These are phyloP conservation scores for Cyclotella baltica DNA, from an alignment of 108 stramenopile genomes.

Conservation along the genomic window DNA sequence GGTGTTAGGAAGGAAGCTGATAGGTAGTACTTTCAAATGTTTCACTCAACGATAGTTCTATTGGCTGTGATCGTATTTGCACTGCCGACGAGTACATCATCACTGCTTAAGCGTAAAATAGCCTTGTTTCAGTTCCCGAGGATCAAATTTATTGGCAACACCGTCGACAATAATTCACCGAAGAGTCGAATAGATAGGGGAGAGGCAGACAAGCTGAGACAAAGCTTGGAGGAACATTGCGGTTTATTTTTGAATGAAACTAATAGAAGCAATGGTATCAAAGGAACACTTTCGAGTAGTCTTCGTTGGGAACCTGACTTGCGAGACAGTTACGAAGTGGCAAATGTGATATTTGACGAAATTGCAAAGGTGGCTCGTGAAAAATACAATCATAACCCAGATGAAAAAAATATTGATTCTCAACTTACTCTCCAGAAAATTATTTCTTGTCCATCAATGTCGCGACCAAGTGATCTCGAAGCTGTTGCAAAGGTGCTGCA, in stretches of 20 bases:
- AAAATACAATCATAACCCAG: not conserved
- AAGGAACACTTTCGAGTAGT: too few relatives aligned
- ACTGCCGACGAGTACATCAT: too few relatives aligned
- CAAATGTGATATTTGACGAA: conserved; percentile 34
- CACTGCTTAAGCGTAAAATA: too few relatives aligned
- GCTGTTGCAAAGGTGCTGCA: conserved; percentile 31
- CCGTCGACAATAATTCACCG: conserved; percentile 14
- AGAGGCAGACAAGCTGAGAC: conserved; percentile 13
- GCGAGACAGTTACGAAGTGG: conserved; percentile 39
- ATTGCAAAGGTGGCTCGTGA: conserved; percentile 15
- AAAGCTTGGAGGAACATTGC: conserved; percentile 32
- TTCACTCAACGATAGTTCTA: too few relatives aligned
- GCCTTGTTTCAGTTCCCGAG: conserved; percentile 39
- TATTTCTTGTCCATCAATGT: conserved; percentile 40
- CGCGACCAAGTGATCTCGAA: conserved; percentile 31
- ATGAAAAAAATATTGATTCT: not conserved
- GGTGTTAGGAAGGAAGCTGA: too few relatives aligned
- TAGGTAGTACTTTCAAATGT: too few relatives aligned
- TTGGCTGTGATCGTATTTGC: too few relatives aligned
- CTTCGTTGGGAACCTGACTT: conserved; percentile 44
- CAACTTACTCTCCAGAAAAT: conserved; percentile 1
- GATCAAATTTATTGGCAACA: conserved; percentile 38
- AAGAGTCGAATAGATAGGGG: conserved; percentile 22
- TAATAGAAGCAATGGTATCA: too few relatives aligned
- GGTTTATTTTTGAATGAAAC: not conserved